Base-by-base conservation (phyloP, 2,329 filamentous ascomycete genomes). In the Mycosphaerella sp. region DNA sequence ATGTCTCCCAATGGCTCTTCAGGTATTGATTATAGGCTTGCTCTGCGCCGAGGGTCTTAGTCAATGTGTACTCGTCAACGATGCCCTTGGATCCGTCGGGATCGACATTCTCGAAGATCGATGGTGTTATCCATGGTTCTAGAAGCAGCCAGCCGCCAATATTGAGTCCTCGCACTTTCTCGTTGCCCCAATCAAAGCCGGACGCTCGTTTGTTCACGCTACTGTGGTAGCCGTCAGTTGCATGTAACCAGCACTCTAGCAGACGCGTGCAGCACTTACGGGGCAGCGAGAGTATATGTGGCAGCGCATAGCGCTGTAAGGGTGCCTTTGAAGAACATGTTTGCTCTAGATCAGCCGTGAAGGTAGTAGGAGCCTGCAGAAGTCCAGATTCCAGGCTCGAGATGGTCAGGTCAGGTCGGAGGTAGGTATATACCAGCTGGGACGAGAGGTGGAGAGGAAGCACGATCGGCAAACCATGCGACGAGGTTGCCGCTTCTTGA, bases 51-150 rank as follows among this genome's bases (percentile, higher is more conserved):
- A 82, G 70, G 45, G 73, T 72, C 59, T 80, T 53, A 21, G 69
- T 67, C n/a, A 80, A 67, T 0, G 77, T 80, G 62, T 73, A 80
- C 60, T 80, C 78, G 56, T 80, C 78, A 10, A 78, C 67, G 43
- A 66, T 64, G 45, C 61, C 63, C 38, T 51, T 29, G 2, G 53
- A 55, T 7, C 51, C 44, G 39, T 55, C 29, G 41, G 52, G 51
- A 29, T 54, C 48, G 36, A 64, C 65, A 26, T 55, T 44, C 56
- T 74, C 67, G 62, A 81, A 82, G 45, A 82, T 71, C 1, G 77
- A 80, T n/a, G 79, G 80, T 4, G 78, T 81, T 48, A 82, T 82
- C 77, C 77, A 80, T 32, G 65, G 55, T 51, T 64, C 56, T 12
- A 78, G 67, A 8, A 78, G 70, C 14, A 78, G 64, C 76, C 76